A percentile compares a stretch with the other conserved stretches of the same genome.
phyloP scores from a whole-genome alignment of 1,284 basidiomycete species.

The Thelephora terrestris region DNA sequence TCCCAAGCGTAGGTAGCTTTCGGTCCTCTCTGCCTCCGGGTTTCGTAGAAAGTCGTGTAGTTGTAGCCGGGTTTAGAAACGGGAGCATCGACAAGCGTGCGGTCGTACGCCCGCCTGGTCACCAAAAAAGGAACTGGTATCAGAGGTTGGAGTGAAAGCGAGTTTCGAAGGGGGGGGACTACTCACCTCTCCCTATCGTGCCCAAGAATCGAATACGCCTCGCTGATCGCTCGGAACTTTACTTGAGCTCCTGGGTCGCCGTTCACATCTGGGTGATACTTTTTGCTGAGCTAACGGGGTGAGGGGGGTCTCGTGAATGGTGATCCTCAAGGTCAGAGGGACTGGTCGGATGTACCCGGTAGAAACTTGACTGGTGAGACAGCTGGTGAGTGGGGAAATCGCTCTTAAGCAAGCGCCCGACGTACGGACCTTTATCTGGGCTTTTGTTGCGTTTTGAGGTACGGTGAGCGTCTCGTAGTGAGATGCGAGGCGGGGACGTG shows the following conservation, averaged over 20 bases:
- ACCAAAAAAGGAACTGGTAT: not conserved
- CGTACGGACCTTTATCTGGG: slow-evolving; percentile 34
- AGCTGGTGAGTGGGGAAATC: no score
- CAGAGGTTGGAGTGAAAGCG: not conserved
- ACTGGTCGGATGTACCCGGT: slow-evolving; percentile 26
- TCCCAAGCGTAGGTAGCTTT: slow-evolving; percentile 31
- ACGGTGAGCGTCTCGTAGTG: slow-evolving; percentile 36
- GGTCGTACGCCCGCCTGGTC: slow-evolving; percentile 27
- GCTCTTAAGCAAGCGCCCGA: not conserved
- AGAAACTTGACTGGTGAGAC: slow-evolving; percentile 35
- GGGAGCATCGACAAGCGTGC: slow-evolving; percentile 14
- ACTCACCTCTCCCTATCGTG: slow-evolving; percentile 37
- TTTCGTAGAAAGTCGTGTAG: slow-evolving; percentile 16
- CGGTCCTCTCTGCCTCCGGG: slow-evolving; percentile 19
- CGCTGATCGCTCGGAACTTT: slow-evolving; percentile 37
- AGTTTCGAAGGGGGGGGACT: not conserved
- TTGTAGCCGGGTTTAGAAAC: slow-evolving; percentile 7
- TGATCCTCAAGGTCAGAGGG: not conserved
- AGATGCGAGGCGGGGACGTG: slow-evolving; percentile 3
- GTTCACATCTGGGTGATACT: slow-evolving; percentile 37
- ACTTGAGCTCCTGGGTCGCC: slow-evolving; percentile 28
- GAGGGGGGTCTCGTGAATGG: slow-evolving; percentile 5
- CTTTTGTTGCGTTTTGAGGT: slow-evolving; percentile 30
- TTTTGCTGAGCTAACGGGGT: slow-evolving; percentile 35
- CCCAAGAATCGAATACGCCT: slow-evolving; percentile 36